phyloP scores from a whole-genome alignment of 2,329 filamentous ascomycete genomes.

The Diatrype stigma region DNA sequence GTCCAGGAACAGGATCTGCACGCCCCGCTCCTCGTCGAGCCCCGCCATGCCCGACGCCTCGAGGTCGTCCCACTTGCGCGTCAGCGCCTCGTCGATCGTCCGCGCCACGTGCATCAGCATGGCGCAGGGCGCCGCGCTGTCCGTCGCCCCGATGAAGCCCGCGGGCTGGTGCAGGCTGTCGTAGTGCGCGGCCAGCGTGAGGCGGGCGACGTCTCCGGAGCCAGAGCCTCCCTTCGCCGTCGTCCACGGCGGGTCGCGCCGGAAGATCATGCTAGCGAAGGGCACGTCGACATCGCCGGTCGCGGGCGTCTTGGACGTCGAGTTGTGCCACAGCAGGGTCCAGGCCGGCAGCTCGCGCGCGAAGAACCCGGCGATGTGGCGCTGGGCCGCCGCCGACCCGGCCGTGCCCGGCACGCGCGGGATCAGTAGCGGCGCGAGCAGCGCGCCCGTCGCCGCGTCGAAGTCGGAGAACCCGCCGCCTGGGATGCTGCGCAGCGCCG shows the following conservation, averaged over 20 bases:
- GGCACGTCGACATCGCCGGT: conserved; percentile 68
- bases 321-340: conserved; percentile 82
- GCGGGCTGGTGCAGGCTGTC: conserved; percentile 76
- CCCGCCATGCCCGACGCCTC: conserved; percentile 51
- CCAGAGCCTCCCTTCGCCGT: conserved; percentile 30
- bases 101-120: conserved; percentile 85
- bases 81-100: conserved; percentile 74
- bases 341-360: conserved; percentile 68
- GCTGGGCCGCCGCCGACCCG: conserved; percentile 67
- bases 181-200: conserved; percentile 92
- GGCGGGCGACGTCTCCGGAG: conserved; percentile 68
- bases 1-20: conserved; percentile 87
- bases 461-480: conserved; percentile 66
- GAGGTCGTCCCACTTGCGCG: conserved; percentile 76
- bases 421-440: conserved; percentile 82
- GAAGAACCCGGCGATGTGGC: conserved; percentile 85
- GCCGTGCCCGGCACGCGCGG: conserved; percentile 85
- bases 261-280: conserved; percentile 83
- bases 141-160: conserved; percentile 89
- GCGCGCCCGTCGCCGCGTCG: conserved; percentile 67
- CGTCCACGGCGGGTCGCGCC: conserved; percentile 82
- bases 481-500: conserved; percentile 67
- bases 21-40: conserved; percentile 71
- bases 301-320: conserved; percentile 76
- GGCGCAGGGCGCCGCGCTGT: conserved; percentile 91